phyloP scores from a whole-genome alignment of 1,139 yeast species.

The Sugiyamaella novakii region DNA sequence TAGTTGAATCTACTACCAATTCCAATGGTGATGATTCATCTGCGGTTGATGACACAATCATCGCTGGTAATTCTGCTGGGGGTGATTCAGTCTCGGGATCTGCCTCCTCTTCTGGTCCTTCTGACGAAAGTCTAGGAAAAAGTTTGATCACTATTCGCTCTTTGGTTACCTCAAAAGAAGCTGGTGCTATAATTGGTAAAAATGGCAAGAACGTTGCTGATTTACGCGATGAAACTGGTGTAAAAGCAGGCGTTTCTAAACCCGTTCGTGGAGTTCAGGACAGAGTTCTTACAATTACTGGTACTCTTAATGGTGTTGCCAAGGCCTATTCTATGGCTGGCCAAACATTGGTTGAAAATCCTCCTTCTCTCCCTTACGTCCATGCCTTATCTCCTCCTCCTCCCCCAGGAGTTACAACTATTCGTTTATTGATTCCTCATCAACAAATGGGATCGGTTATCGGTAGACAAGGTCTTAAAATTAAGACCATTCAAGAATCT shows the following conservation, averaged over 20 bases:
- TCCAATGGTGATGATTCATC: neutral
- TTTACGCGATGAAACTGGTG: conserved; percentile 73
- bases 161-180: conserved; percentile 81
- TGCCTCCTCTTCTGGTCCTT: neutral
- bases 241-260: conserved; percentile 87
- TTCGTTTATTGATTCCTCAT: conserved; percentile 79
- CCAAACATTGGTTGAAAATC: conserved; percentile 54
- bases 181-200: conserved; percentile 89
- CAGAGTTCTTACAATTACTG: conserved; percentile 79
- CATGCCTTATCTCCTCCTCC: conserved; percentile 55
- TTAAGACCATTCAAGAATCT: conserved; percentile 74
- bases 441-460: conserved; percentile 89
- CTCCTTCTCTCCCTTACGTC: conserved; percentile 49
- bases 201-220: conserved; percentile 80
- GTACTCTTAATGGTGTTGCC: conserved; percentile 73
- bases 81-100: too few relatives aligned
- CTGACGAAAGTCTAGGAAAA: conserved; percentile 9
- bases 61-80: neutral
- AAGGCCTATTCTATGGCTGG: conserved; percentile 74
- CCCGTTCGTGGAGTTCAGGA: conserved; percentile 82
- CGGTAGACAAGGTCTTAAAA: conserved; percentile 81
- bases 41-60: neutral
- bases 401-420: conserved; percentile 54
- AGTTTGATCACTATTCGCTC: conserved; percentile 51
- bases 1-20: conserved; percentile 10